phyloP scores from a whole-genome alignment of 1,139 yeast genomes.

The Diutina catenulata region DNA sequence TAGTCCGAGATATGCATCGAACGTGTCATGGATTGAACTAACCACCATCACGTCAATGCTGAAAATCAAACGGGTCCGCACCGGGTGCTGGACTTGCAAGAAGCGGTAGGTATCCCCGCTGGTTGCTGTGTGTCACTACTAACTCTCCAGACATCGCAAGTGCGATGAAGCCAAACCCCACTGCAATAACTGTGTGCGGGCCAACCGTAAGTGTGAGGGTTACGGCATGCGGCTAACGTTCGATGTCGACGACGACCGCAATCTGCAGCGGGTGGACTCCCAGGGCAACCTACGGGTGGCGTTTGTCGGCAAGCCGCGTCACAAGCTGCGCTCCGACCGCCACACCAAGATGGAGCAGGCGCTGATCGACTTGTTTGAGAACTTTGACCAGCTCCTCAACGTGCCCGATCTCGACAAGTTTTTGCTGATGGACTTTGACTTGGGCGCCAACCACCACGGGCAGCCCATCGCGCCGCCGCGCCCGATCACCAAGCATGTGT shows the following conservation, averaged over 20 bases:
- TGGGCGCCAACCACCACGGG: not conserved
- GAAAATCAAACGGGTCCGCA: conserved; percentile 35
- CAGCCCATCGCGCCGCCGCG: too few relatives aligned
- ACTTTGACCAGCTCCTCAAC: conserved; percentile 13
- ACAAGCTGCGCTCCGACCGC: not conserved
- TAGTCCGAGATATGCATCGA: too few relatives aligned
- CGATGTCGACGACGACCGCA: conserved; percentile 4
- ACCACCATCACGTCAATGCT: too few relatives aligned
- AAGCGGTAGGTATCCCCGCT: conserved; percentile 16
- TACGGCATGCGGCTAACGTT: conserved; percentile 1
- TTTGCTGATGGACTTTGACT: conserved; percentile 4
- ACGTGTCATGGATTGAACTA: too few relatives aligned
- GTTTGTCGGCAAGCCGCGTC: not conserved
- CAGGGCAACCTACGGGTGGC: conserved; percentile 1
- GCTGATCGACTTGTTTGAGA: conserved; percentile 12
- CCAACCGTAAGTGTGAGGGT: conserved; percentile 1
- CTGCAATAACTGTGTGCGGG: not conserved
- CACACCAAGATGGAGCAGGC: not conserved
- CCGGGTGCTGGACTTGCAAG: conserved; percentile 41
- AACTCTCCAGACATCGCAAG: not conserved
- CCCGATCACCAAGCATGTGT: too few relatives aligned
- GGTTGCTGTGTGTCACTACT: not conserved
- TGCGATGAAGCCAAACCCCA: conserved; percentile 1
- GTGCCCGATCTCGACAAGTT: conserved; percentile 7
- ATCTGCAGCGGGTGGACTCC: not conserved